Evolutionary conservation across 2,329 filamentous ascomycete genomes (phyloP), one percentile per base, ranked within the genome.

Genomic region (Colletotrichum destructivum): DNA sequence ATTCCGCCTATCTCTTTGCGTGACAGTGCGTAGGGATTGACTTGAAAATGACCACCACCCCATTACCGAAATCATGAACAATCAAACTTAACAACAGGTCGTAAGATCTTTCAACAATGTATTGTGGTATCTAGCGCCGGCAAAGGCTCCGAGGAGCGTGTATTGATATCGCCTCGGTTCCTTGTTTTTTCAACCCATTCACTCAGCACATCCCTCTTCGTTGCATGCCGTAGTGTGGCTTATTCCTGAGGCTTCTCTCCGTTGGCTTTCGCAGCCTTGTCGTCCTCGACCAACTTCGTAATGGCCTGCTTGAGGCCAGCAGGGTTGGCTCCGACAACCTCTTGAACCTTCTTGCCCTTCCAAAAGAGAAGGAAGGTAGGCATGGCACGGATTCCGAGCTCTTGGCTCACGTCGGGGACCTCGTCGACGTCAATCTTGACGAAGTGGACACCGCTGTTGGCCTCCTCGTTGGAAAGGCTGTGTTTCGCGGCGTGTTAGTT

Each of bases 361-460:
- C 94, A 93, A 90, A 95, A 98, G 79, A 97, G 82, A 68, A 93
- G 79, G 86, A 98, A 98, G 38, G 94, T 97, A 67, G 96, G 95
- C 95, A 98, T 98, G 81, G 95, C 95, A 77, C 93, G 91, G 81
- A 98, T 89, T 75, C 90, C 90, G 74, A 96, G 90, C 80, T 96
- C 90, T 78, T 92, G 88, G 42, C 93, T 91, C 61, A 98, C 88
- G 1, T 93, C 91, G 75, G 91, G 86, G 51, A 96, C 85, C 75
- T 94, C 87, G 82, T 98, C 95, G 77, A 98, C 95, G 82, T 98
- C 95, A 80, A 98, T 87, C 89, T 98, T 96, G 88, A 91, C 91
- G 85, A 98, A 98, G 82, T 89, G 87, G 75, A 92, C 81, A 75
- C 88, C 82, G 84, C 89, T 89, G 70, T 84, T 80, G 51, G 90